Conservation (phyloP, 305 asterid species). For the Plantago rigida region DNA sequence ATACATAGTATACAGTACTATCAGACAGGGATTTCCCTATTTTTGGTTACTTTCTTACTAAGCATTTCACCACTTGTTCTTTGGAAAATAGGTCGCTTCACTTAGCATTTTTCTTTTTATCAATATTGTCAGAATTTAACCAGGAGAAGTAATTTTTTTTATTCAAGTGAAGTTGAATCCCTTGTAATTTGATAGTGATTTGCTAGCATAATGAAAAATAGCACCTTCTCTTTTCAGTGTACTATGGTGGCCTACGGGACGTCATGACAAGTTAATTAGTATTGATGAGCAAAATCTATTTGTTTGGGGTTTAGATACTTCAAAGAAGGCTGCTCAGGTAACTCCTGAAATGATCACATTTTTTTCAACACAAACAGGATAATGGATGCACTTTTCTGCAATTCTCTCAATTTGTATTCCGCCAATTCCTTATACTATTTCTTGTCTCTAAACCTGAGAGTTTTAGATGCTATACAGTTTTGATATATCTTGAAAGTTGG, state of each 20-base stretch:
- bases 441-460: not conserved
- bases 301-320: slow-evolving; percentile 73
- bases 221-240: slow-evolving; percentile 44
- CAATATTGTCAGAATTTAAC: too few relatives aligned
- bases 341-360: slow-evolving; percentile 17
- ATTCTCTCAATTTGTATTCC: slow-evolving; percentile 3
- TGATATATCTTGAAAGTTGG: slow-evolving; percentile 6
- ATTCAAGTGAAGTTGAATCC: not conserved
- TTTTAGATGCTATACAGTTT: slow-evolving; percentile 2
- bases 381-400: not conserved
- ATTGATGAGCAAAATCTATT: slow-evolving; percentile 77
- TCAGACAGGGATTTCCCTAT: not conserved
- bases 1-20: not conserved
- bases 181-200: slow-evolving; percentile 16
- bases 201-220: slow-evolving; percentile 23
- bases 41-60: too few relatives aligned
- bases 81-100: too few relatives aligned
- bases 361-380: slow-evolving; percentile 10
- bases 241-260: slow-evolving; percentile 95
- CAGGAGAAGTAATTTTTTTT: not conserved
- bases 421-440: not conserved
- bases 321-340: slow-evolving; percentile 92
- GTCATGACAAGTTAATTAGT: slow-evolving; percentile 78
- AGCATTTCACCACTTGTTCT: too few relatives aligned
- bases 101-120: too few relatives aligned